A percentile compares a stretch with the other conserved stretches of the same genome.
Evolutionary conservation across 176 grass and related monocot genomes (phyloP).

Genomic region (Oryza officinalis): DNA sequence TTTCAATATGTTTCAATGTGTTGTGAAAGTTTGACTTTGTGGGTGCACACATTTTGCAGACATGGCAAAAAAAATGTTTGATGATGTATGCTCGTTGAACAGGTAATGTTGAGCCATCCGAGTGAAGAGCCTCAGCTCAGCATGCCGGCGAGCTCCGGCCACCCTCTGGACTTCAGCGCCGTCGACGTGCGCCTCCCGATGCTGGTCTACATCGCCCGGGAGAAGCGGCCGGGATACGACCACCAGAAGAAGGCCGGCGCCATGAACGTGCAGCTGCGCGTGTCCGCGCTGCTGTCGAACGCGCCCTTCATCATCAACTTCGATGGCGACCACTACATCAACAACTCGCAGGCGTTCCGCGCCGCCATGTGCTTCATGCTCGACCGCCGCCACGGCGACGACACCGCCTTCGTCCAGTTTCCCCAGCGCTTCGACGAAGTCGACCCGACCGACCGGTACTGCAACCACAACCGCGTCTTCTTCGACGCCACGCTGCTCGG

Average conservation of each 20-base stretch:
- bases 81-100: background rate
- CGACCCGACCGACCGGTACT: conserved; percentile 64
- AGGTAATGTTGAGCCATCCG: conserved; percentile 8
- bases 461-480: conserved; percentile 72
- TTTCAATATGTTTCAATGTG: too few relatives aligned
- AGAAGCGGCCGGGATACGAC: conserved; percentile 2
- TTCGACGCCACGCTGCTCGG: conserved; percentile 66
- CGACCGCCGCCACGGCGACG: conserved; percentile 39
- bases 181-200: conserved; percentile 13
- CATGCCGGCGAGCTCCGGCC: background rate
- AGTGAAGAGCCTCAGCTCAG: background rate
- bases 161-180: background rate
- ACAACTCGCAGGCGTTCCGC: conserved; percentile 12
- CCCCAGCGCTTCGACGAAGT: conserved; percentile 68
- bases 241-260: conserved; percentile 23
- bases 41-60: too few relatives aligned
- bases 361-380: conserved; percentile 25
- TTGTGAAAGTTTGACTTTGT: too few relatives aligned
- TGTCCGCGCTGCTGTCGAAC: conserved; percentile 4
- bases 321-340: conserved; percentile 25
- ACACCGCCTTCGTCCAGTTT: conserved; percentile 63
- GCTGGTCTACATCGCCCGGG: conserved; percentile 8
- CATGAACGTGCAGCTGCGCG: conserved; percentile 13
- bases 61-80: background rate
- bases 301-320: conserved; percentile 23